phyloP scores from a whole-genome alignment of 2,329 filamentous ascomycete genomes.

The Clarireedia sp. region DNA sequence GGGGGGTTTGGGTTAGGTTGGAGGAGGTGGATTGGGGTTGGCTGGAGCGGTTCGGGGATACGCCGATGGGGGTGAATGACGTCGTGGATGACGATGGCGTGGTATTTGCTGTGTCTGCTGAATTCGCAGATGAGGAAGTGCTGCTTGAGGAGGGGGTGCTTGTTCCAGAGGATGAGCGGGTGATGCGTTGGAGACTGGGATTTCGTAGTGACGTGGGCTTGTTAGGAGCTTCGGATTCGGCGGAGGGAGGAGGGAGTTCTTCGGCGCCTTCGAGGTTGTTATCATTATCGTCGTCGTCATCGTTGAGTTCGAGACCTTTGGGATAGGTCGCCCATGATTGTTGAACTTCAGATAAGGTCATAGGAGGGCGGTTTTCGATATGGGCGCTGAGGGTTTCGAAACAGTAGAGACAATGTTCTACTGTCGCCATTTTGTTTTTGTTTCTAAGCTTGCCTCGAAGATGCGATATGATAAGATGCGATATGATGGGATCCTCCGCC shows the following conservation, averaged over 20 bases:
- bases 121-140: constrained; percentile 8
- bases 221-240: neutral
- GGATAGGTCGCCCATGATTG: constrained; percentile 45
- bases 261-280: neutral
- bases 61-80: constrained; percentile 19
- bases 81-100: constrained; percentile 39
- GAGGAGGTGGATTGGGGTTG: constrained; percentile 13
- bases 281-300: constrained; percentile 31
- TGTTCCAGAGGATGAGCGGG: constrained; percentile 5
- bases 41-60: constrained; percentile 8
- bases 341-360: constrained; percentile 62
- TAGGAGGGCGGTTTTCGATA: constrained; percentile 60
- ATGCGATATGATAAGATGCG: neutral
- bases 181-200: constrained; percentile 15
- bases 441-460: neutral
- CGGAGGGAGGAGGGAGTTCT: neutral
- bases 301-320: constrained; percentile 30
- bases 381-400: constrained; percentile 79
- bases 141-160: neutral
- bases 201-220: constrained; percentile 10
- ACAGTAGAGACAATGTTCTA: constrained; percentile 83
- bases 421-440: constrained; percentile 60
- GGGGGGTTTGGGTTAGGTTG: constrained; percentile 49
- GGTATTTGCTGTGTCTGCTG: constrained; percentile 30
- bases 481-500: neutral